Conservation (phyloP, 1,284 basidiomycete species). For the Wallemia mellicola region DNA sequence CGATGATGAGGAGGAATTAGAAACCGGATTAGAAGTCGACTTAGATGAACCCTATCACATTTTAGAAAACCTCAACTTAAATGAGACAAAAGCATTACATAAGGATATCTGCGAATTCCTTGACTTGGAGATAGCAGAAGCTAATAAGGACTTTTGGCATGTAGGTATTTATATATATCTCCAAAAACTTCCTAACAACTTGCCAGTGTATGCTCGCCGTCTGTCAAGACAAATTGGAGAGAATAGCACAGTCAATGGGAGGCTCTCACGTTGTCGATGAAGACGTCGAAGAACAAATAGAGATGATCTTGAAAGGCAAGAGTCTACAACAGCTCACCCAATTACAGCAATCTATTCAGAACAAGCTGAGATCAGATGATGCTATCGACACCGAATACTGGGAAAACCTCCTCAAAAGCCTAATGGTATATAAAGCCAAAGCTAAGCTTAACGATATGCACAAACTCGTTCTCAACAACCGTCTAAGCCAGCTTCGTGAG, state of each 20-base stretch:
- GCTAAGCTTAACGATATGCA: conserved; percentile 73
- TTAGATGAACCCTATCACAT: conserved; percentile 48
- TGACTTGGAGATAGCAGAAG: conserved; percentile 47
- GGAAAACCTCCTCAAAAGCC: conserved; percentile 66
- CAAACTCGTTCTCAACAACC: conserved; percentile 80
- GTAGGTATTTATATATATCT: conserved; percentile 20
- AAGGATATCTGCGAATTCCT: conserved; percentile 83
- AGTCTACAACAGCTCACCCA: conserved; percentile 49
- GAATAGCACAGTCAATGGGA: conserved; percentile 27
- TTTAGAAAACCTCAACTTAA: conserved; percentile 42
- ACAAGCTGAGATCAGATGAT: conserved; percentile 65
- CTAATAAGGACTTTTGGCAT: conserved; percentile 90
- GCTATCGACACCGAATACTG: conserved; percentile 94
- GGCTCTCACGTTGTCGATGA: conserved; percentile 20
- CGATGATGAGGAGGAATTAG: conserved; percentile 38
- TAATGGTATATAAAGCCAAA: conserved; percentile 98
- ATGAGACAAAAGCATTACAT: conserved; percentile 75
- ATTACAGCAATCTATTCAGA: conserved; percentile 59
- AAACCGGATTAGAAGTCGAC: conserved; percentile 80
- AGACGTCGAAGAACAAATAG: conserved; percentile 52
- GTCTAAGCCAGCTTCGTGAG: conserved; percentile 78
- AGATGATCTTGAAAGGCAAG: conserved; percentile 41
- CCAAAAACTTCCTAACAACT: conserved; percentile 1
- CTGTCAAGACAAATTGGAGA: conserved; percentile 69
- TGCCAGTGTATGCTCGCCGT: conserved; percentile 77